phyloP scores from a whole-genome alignment of 176 grass and related monocot genomes.

The Carex kokanica region DNA sequence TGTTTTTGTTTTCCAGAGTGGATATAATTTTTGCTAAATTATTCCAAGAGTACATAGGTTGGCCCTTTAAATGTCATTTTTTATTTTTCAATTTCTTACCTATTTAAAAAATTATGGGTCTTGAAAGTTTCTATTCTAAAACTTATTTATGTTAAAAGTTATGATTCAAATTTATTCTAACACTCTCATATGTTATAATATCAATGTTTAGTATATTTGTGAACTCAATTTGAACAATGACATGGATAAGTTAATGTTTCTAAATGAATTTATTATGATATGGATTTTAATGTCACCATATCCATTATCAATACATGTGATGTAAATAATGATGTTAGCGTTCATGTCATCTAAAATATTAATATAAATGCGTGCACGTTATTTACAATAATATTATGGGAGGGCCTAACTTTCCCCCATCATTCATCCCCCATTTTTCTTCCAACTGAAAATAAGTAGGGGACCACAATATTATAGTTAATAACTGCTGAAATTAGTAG shows the following conservation, averaged over 20 bases:
- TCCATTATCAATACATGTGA: not conserved
- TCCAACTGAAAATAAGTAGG: too few relatives aligned
- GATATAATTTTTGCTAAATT: not conserved
- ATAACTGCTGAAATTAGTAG: too few relatives aligned
- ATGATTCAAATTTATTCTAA: not conserved
- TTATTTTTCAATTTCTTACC: not conserved
- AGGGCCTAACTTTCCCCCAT: too few relatives aligned
- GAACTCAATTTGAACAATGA: not conserved
- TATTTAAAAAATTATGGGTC: not conserved
- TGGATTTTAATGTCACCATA: not conserved
- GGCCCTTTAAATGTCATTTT: not conserved
- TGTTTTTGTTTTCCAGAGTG: not conserved
- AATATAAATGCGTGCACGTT: not conserved
- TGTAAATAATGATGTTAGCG: not conserved
- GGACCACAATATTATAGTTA: too few relatives aligned
- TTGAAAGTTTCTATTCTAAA: not conserved
- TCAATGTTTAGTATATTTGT: not conserved
- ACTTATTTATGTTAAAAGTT: too few relatives aligned
- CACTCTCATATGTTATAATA: too few relatives aligned
- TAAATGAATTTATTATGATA: not conserved
- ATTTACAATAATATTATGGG: too few relatives aligned
- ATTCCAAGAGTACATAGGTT: not conserved
- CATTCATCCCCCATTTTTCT: too few relatives aligned
- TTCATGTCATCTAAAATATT: not conserved
- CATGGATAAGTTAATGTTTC: not conserved